These are phyloP conservation scores for Cercospora zeae-maydis DNA, from an alignment of 2,329 filamentous ascomycete species.

Conservation along the genomic window DNA sequence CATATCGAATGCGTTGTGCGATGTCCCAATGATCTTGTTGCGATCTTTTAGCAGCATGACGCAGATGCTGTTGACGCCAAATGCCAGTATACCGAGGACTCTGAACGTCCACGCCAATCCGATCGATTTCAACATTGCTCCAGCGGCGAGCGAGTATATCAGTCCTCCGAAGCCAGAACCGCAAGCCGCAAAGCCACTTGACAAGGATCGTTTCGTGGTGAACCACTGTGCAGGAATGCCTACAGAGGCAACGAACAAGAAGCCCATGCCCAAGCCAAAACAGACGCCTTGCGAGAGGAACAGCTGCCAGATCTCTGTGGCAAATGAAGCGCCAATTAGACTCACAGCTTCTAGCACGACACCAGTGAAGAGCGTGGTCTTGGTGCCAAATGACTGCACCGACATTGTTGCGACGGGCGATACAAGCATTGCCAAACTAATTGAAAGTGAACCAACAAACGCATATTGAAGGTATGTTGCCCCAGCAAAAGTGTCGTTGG, in stretches of 20 bases:
- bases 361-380: slow-evolving; percentile 61
- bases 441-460: slow-evolving; percentile 70
- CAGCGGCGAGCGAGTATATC: slow-evolving; percentile 63
- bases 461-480: slow-evolving; percentile 66
- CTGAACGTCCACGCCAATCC: slow-evolving; percentile 66
- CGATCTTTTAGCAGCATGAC: slow-evolving; percentile 65
- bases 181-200: slow-evolving; percentile 64
- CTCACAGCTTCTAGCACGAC: slow-evolving; percentile 60
- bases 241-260: slow-evolving; percentile 67
- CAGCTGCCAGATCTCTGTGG: slow-evolving; percentile 67
- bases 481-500: slow-evolving; percentile 58
- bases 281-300: slow-evolving; percentile 70
- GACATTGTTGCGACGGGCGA: slow-evolving; percentile 64
- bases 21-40: slow-evolving; percentile 66
- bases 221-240: slow-evolving; percentile 74
- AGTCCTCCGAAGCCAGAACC: slow-evolving; percentile 74
- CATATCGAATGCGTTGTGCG: slow-evolving; percentile 63
- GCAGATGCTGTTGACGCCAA: slow-evolving; percentile 61
- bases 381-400: slow-evolving; percentile 61
- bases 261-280: slow-evolving; percentile 76
- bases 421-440: slow-evolving; percentile 62
- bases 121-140: slow-evolving; percentile 63
- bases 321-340: slow-evolving; percentile 68
- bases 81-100: slow-evolving; percentile 61
- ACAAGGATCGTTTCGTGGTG: slow-evolving; percentile 61